Evolutionary conservation across 495 filamentous ascomycete genomes (phyloP).

Genomic region (Penicillium atrosanguineum): DNA sequence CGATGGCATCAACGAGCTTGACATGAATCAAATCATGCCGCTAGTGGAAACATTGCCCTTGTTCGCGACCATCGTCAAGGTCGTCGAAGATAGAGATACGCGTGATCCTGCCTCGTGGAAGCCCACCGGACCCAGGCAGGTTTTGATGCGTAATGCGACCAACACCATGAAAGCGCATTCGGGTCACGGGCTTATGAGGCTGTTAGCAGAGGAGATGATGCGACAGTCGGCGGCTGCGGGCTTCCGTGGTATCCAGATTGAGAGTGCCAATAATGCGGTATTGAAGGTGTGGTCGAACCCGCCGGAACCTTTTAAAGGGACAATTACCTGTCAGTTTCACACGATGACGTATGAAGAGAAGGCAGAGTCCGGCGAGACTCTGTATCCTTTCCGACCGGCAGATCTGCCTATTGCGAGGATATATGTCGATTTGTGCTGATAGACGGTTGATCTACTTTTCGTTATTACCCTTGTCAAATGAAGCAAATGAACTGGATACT

Average conservation of each 20-base stretch:
- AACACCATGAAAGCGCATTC: slow-evolving; percentile 31
- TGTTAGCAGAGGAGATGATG: slow-evolving; percentile 37
- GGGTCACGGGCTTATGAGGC: slow-evolving; percentile 32
- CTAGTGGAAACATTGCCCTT: slow-evolving; percentile 28
- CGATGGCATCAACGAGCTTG: slow-evolving; percentile 32
- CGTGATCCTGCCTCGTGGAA: slow-evolving; percentile 20
- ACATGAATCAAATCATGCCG: slow-evolving; percentile 21
- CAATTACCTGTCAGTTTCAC: background rate
- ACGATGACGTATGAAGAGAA: background rate
- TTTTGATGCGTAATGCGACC: slow-evolving; percentile 40
- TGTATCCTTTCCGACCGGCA: background rate
- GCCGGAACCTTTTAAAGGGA: slow-evolving; percentile 29
- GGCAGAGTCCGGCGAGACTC: background rate
- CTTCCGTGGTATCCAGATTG: slow-evolving; percentile 36
- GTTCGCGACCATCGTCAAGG: slow-evolving; percentile 14
- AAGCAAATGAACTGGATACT: too few relatives aligned
- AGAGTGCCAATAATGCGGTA: slow-evolving; percentile 30
- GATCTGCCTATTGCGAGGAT: background rate
- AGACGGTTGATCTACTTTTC: too few relatives aligned
- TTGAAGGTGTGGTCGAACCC: slow-evolving; percentile 32
- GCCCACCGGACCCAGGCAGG: slow-evolving; percentile 25
- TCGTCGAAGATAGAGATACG: background rate
- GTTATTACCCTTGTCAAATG: too few relatives aligned
- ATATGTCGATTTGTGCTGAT: background rate
- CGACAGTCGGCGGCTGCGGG: slow-evolving; percentile 25